Base-by-base conservation (phyloP, 169 alveolate genomes). In the Nephromyces sp. region DNA sequence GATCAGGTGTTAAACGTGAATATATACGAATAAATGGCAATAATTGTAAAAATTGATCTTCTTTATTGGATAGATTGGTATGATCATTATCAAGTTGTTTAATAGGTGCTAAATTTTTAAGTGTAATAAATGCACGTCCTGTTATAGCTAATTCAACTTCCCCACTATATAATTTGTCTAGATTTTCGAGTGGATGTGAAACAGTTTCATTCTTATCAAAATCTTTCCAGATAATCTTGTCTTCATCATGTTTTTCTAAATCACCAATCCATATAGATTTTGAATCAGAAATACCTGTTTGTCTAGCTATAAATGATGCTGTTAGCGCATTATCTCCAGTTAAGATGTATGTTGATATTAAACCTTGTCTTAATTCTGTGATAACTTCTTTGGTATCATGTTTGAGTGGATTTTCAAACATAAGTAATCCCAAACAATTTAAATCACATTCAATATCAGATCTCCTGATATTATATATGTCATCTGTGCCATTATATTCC, bases 321-420 rank as follows among this genome's bases (percentile, higher is more conserved):
- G 79, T 72, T 27, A 72, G 62, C 28, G 57, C 15, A 28, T 51
- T 34, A 61, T 74, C 81, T 4, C 83, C 83, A 22, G 83, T 77
- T 51, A 71, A 27, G 75, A 70, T 70, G 21, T 71, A 78, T n/a
- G 72, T 63, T 1, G 72, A n/a, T 15, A 69, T 69, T 34, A 62
- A 15, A 0, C 70, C 78, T 1, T 63, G 67, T 57, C 52, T 34
- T 72, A 77, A 53, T 15, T 29, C 62, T 30, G 57, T 21, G 15
- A 77, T 70, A 8, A 79, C 72, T 28, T 65, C 75, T 22, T 68
- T 52, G 8, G 78, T 66, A 21, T 77, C 83, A 6, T 72, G 57
- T 30, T 72, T 62, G 51, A 77, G 63, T 25, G 70, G 79, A 31
- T 77, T 77, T 1, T 75, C 66, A 67, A 77, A 65, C 3, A 77